A percentile compares a stretch with the other conserved stretches of the same genome.
phyloP scores from a whole-genome alignment of 352 stramenopile species.

The Phytophthora pistaciae region DNA sequence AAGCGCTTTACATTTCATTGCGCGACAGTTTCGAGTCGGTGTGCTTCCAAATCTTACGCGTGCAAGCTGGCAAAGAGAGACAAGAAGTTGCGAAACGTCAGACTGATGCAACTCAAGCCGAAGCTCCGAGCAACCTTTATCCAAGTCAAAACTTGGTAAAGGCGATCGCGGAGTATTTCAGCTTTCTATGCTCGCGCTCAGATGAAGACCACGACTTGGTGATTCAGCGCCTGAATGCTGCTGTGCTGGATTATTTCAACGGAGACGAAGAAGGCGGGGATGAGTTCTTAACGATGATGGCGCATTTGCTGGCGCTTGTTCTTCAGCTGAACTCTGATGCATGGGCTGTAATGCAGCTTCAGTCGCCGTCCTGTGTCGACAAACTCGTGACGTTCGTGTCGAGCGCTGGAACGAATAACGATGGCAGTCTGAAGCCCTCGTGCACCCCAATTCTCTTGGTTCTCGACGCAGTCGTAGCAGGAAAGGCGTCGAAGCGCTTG shows the following conservation, averaged over 20 bases:
- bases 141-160: constrained; percentile 63
- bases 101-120: constrained; percentile 2
- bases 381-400: constrained; percentile 57
- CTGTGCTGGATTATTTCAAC: constrained; percentile 54
- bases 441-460: constrained; percentile 70
- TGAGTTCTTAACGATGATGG: constrained; percentile 58
- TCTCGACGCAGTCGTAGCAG: constrained; percentile 66
- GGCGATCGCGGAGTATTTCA: constrained; percentile 75
- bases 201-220: constrained; percentile 67
- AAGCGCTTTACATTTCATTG: constrained; percentile 57
- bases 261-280: constrained; percentile 35
- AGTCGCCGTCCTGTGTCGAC: constrained; percentile 58
- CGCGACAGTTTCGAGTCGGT: constrained; percentile 69
- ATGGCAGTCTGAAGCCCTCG: constrained; percentile 40
- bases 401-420: constrained; percentile 1
- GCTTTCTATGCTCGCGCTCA: constrained; percentile 60
- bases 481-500: constrained; percentile 27
- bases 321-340: constrained; percentile 65
- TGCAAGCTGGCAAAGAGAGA: constrained; percentile 44
- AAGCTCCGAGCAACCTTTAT: constrained; percentile 31
- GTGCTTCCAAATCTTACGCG: constrained; percentile 73
- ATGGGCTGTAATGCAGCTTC: constrained; percentile 44
- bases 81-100: constrained; percentile 6
- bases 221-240: constrained; percentile 56
- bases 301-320: constrained; percentile 78